A percentile compares a stretch with the other conserved stretches of the same genome.
These are phyloP conservation scores for Nothopassalora personata DNA, from an alignment of 2,329 filamentous ascomycete genomes.

Conservation along the genomic window DNA sequence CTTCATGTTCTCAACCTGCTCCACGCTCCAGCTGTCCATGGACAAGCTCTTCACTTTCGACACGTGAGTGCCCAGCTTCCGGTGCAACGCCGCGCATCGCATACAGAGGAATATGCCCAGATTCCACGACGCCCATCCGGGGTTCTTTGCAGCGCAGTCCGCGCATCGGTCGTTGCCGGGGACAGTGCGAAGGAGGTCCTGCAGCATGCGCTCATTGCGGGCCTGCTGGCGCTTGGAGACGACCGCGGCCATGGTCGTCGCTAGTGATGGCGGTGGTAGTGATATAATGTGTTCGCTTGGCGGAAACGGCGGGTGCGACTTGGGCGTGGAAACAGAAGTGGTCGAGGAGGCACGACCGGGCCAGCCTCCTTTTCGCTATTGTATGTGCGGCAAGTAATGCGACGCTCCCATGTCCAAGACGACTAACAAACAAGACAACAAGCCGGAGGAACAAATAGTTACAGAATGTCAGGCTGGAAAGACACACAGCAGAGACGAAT, in stretches of 20 bases:
- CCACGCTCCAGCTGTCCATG: conserved; percentile 95
- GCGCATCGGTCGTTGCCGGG: conserved; percentile 91
- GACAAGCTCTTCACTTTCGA: conserved; percentile 98
- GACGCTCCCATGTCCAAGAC: not conserved
- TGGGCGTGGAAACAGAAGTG: not conserved
- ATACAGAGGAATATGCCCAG: conserved; percentile 95
- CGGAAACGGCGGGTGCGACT: not conserved
- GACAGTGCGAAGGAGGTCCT: conserved; percentile 78
- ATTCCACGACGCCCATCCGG: conserved; percentile 99
- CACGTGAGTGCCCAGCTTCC: conserved; percentile 94
- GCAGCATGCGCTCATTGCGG: conserved; percentile 87
- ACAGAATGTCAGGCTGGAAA: too few relatives aligned
- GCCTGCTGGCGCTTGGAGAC: conserved; percentile 96
- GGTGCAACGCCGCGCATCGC: conserved; percentile 91
- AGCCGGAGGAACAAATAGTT: not conserved
- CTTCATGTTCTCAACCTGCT: conserved; percentile 98
- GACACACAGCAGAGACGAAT: not conserved
- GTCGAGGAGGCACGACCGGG: not conserved
- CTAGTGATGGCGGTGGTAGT: not conserved
- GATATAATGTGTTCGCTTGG: not conserved
- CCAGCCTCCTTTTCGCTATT: not conserved
- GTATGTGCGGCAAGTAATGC: not conserved
- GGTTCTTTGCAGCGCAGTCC: conserved; percentile 86
- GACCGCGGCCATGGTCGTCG: conserved; percentile 57
- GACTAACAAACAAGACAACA: not conserved